A percentile compares a stretch with the other conserved stretches of the same genome.
Evolutionary conservation across 768 basidiomycete species (phyloP).

Genomic region (Russula sp.): DNA sequence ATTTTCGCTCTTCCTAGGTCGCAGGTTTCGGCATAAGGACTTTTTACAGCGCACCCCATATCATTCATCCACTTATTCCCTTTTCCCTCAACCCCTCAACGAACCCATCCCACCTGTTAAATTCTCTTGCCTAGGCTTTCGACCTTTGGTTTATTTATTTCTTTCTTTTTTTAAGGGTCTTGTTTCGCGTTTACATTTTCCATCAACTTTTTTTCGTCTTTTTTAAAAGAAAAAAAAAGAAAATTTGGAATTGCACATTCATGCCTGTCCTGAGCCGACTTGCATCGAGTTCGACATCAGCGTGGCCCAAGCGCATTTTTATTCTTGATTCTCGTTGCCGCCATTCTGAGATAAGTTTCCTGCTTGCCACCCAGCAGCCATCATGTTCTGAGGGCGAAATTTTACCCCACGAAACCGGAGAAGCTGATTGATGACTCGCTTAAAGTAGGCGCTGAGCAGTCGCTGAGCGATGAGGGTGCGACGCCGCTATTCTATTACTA

Average conservation of each 20-base stretch:
- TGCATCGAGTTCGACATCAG: no score
- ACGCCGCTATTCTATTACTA: no score
- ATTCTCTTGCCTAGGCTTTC: conserved; percentile 6
- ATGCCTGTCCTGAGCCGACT: not conserved
- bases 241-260: not conserved
- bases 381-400: no score
- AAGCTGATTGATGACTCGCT: no score
- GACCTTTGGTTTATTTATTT: not conserved
- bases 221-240: not conserved
- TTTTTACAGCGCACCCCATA: conserved; percentile 6
- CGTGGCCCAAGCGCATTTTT: not conserved
- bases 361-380: no score
- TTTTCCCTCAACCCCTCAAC: not conserved
- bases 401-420: no score
- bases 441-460: no score
- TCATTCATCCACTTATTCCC: not conserved
- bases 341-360: no score
- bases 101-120: conserved; percentile 1
- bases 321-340: not conserved
- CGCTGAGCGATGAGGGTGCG: no score
- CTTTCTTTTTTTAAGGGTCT: not conserved
- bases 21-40: conserved; percentile 25
- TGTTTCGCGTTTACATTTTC: not conserved
- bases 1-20: conserved; percentile 7
- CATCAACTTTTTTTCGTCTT: not conserved